phyloP scores from a whole-genome alignment of 805 yeast genomes.

The Clavispora vitiphila region DNA sequence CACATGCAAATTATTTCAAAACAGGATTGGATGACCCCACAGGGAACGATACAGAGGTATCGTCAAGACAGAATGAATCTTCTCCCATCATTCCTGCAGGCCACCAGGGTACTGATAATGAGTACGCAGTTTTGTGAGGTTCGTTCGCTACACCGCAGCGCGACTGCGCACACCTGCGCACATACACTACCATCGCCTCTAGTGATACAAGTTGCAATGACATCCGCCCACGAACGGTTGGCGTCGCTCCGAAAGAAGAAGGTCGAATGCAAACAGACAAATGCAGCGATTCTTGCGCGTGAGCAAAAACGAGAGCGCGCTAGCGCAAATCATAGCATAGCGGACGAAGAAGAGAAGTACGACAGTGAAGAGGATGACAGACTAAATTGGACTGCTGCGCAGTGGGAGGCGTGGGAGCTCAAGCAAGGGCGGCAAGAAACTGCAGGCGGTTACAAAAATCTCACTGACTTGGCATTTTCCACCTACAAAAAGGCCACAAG shows the following conservation, averaged over 20 bases:
- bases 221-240: background rate
- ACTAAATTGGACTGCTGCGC: slow-evolving; percentile 46
- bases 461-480: slow-evolving; percentile 51
- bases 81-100: too few species aligned
- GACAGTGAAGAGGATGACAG: slow-evolving; percentile 3
- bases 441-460: slow-evolving; percentile 41
- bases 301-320: background rate
- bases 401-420: slow-evolving; percentile 58
- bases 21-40: too few species aligned
- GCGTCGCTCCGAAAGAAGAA: slow-evolving; percentile 3
- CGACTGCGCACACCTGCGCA: background rate
- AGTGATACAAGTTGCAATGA: too few species aligned
- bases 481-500: slow-evolving; percentile 53
- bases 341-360: too few species aligned
- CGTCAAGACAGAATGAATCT: too few species aligned
- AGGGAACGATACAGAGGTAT: too few species aligned
- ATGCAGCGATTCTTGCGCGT: background rate
- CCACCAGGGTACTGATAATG: too few species aligned
- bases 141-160: too few species aligned
- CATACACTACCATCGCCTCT: too few species aligned
- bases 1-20: too few species aligned
- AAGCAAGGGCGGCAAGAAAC: slow-evolving; percentile 24
- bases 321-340: too few species aligned
- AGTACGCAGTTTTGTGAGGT: too few species aligned
- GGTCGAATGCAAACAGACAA: background rate